These are phyloP conservation scores for Rhodotorula paludigena DNA, from an alignment of 768 basidiomycete genomes.

Conservation along the genomic window DNA sequence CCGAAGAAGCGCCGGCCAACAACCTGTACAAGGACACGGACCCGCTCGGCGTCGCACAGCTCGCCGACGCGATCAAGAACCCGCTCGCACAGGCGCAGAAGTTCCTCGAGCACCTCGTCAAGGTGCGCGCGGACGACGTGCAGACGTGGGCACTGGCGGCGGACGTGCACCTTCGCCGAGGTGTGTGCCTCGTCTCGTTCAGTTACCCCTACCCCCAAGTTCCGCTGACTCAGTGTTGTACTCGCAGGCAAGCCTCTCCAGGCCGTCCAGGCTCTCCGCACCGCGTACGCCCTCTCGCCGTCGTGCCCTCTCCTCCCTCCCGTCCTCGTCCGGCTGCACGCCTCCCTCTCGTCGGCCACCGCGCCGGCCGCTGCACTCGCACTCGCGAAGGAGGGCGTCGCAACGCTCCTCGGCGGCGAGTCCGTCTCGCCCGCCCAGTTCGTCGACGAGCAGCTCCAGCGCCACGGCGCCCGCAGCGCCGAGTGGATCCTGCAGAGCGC, in stretches of 20 bases:
- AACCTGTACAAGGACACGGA: slow-evolving; percentile 59
- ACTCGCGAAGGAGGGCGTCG: slow-evolving; percentile 56
- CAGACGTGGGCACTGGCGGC: slow-evolving; percentile 70
- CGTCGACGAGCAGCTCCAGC: slow-evolving; percentile 72
- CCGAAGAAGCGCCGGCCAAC: slow-evolving; percentile 46
- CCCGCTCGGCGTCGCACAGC: slow-evolving; percentile 69
- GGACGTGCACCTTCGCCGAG: slow-evolving; percentile 66
- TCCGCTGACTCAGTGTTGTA: not conserved
- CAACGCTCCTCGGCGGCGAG: slow-evolving; percentile 56
- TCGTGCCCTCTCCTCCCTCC: slow-evolving; percentile 66
- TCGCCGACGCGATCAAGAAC: slow-evolving; percentile 54
- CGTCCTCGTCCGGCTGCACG: slow-evolving; percentile 66
- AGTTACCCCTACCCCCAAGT: no score
- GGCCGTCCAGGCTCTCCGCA: slow-evolving; percentile 63
- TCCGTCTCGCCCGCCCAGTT: slow-evolving; percentile 56
- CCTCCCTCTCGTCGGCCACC: slow-evolving; percentile 28
- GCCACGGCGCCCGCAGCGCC: slow-evolving; percentile 50
- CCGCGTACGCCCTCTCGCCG: slow-evolving; percentile 56
- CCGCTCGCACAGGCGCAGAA: slow-evolving; percentile 72
- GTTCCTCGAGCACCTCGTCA: slow-evolving; percentile 61
- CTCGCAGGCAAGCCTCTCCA: slow-evolving; percentile 72
- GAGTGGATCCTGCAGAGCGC: slow-evolving; percentile 62
- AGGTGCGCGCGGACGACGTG: slow-evolving; percentile 55
- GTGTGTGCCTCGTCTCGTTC: not conserved
- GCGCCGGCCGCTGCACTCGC: slow-evolving; percentile 51